phyloP scores from a whole-genome alignment of 2,329 filamentous ascomycete species.

The Aspergillus floridensis region DNA sequence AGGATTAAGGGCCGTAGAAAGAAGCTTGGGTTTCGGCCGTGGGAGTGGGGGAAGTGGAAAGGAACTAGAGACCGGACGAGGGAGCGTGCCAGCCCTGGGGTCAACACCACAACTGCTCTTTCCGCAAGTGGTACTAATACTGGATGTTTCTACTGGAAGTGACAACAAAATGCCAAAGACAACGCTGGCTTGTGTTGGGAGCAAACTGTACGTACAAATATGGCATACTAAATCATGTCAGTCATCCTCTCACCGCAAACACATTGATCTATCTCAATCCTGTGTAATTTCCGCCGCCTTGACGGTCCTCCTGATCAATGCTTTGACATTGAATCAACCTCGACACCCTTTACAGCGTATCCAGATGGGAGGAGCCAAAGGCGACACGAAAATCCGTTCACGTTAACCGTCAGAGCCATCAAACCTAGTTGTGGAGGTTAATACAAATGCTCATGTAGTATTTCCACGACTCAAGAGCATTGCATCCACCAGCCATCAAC shows the following conservation, averaged over 20 bases:
- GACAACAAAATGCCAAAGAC: slow-evolving; percentile 3
- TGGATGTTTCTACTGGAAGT: not conserved
- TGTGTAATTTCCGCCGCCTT: slow-evolving; percentile 22
- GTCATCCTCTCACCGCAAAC: slow-evolving; percentile 28
- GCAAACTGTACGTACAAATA: slow-evolving; percentile 32
- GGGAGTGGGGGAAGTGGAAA: no score
- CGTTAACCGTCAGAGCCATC: slow-evolving; percentile 24
- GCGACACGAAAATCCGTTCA: slow-evolving; percentile 21
- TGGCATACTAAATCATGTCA: slow-evolving; percentile 31
- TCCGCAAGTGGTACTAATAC: no score
- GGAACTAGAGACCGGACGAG: no score
- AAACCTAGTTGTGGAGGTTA: slow-evolving; percentile 21
- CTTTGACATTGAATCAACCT: slow-evolving; percentile 7
- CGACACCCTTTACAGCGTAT: slow-evolving; percentile 7
- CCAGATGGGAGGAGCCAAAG: slow-evolving; percentile 11
- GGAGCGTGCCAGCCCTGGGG: no score
- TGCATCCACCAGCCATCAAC: slow-evolving; percentile 28
- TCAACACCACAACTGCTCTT: no score
- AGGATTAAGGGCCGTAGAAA: no score
- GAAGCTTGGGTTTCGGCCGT: no score
- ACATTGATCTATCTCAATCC: slow-evolving; percentile 25
- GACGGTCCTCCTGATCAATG: slow-evolving; percentile 16
- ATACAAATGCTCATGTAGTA: slow-evolving; percentile 16
- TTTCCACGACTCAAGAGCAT: slow-evolving; percentile 10
- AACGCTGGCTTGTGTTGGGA: slow-evolving; percentile 22